phyloP scores from a whole-genome alignment of 768 basidiomycete genomes.

The Pisolithus microcarpus region DNA sequence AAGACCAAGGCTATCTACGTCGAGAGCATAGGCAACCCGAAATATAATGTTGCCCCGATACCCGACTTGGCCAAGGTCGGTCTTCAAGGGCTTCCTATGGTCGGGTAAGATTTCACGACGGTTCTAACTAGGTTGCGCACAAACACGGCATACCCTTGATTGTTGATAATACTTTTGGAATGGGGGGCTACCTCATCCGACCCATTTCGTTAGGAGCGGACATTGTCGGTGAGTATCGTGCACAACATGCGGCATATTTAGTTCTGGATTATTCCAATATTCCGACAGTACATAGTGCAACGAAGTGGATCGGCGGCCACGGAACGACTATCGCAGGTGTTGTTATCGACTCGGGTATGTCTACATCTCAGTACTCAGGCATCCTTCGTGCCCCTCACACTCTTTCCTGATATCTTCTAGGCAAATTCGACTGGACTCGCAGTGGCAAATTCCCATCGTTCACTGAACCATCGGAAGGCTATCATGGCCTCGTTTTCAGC shows the following conservation, averaged over 20 bases:
- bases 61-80: conserved; percentile 47
- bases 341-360: conserved; percentile 48
- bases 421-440: conserved; percentile 50
- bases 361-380: background rate
- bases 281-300: conserved; percentile 44
- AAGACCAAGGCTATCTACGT: conserved; percentile 54
- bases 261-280: background rate
- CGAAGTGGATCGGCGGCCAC: conserved; percentile 64
- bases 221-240: conserved; percentile 34
- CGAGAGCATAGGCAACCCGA: conserved; percentile 59
- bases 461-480: conserved; percentile 48
- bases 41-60: conserved; percentile 49
- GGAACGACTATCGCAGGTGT: conserved; percentile 65
- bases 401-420: conserved; percentile 15
- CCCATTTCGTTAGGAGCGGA: conserved; percentile 55
- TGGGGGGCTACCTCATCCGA: conserved; percentile 49
- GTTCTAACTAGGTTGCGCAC: conserved; percentile 44
- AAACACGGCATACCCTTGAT: conserved; percentile 53
- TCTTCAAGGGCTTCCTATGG: background rate
- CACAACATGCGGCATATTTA: background rate
- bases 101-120: background rate
- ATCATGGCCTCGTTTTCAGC: conserved; percentile 45
- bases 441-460: conserved; percentile 52
- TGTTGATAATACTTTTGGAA: conserved; percentile 60
- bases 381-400: background rate